Percentiles rank a stretch among this genome's conserved stretches.
Evolutionary conservation across 2,329 filamentous ascomycete species (phyloP).

Genomic region (Hymenoscyphus albidus): DNA sequence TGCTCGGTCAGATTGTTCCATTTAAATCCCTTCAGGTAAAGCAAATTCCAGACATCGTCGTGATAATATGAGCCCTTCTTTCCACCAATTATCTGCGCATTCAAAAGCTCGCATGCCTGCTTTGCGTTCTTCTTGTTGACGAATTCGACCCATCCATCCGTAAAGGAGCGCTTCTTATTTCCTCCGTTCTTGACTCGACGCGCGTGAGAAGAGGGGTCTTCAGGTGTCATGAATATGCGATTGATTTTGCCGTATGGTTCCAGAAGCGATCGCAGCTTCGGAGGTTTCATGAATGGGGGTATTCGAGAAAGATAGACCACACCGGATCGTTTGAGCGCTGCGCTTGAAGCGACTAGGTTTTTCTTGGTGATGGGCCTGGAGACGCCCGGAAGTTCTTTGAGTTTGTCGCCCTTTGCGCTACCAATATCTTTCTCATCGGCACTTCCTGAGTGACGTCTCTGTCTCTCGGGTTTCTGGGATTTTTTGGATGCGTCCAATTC

Average conservation of each 20-base stretch:
- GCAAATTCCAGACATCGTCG: conserved; percentile 81
- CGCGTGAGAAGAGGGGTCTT: conserved; percentile 63
- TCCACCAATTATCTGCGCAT: conserved; percentile 73
- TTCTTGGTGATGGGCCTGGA: conserved; percentile 59
- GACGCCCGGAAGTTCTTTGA: conserved; percentile 44
- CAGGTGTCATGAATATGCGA: conserved; percentile 74
- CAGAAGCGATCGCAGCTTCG: conserved; percentile 71
- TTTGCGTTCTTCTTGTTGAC: conserved; percentile 72
- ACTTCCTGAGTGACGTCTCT: conserved; percentile 10
- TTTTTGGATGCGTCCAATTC: conserved; percentile 28
- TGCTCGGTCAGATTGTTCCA: conserved; percentile 73
- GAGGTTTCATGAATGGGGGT: conserved; percentile 84
- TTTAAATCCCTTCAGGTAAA: conserved; percentile 80
- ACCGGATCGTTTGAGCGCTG: conserved; percentile 67
- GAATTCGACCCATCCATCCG: conserved; percentile 86
- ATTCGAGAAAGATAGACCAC: conserved; percentile 81
- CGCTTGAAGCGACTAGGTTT: conserved; percentile 62
- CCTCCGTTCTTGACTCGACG: conserved; percentile 68
- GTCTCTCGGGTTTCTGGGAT: conserved; percentile 22
- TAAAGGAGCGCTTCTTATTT: conserved; percentile 79
- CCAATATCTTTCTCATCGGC: conserved; percentile 16
- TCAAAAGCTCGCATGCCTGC: conserved; percentile 69
- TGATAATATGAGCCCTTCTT: conserved; percentile 82
- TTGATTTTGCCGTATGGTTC: conserved; percentile 72
- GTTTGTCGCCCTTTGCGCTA: conserved; percentile 23